phyloP scores from a whole-genome alignment of 2,329 filamentous ascomycete species.

The Monilinia laxa region DNA sequence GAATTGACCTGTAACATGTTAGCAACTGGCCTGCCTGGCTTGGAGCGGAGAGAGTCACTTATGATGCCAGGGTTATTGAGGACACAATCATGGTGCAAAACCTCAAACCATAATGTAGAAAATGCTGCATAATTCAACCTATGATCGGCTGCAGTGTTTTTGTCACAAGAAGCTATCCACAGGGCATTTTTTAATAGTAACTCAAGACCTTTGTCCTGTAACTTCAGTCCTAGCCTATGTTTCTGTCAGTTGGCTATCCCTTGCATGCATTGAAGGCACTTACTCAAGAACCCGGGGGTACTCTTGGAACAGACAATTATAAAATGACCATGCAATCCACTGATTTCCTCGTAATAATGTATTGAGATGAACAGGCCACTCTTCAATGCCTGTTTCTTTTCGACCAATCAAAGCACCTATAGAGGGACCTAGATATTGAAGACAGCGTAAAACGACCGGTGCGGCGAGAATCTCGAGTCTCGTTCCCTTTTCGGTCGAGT shows the following conservation, averaged over 20 bases:
- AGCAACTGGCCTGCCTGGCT: constrained; percentile 2
- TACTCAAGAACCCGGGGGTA: constrained; percentile 35
- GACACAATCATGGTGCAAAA: constrained; percentile 32
- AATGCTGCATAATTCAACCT: constrained; percentile 28
- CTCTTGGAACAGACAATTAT: constrained; percentile 35
- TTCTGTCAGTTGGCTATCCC: constrained; percentile 22
- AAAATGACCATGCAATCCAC: constrained; percentile 32
- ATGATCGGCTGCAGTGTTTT: neutral
- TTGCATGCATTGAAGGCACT: constrained; percentile 6
- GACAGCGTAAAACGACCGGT: constrained; percentile 26
- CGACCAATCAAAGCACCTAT: constrained; percentile 24
- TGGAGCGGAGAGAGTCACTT: constrained; percentile 25
- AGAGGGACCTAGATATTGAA: constrained; percentile 27
- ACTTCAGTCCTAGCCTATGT: constrained; percentile 29
- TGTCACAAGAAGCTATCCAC: constrained; percentile 34
- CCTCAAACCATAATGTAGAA: constrained; percentile 33
- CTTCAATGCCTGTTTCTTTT: neutral
- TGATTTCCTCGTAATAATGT: constrained; percentile 27
- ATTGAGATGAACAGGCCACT: constrained; percentile 23
- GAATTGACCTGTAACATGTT: constrained; percentile 32
- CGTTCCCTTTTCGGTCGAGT: constrained; percentile 25
- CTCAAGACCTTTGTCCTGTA: constrained; percentile 25
- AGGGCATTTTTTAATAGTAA: constrained; percentile 35
- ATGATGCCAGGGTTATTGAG: constrained; percentile 32
- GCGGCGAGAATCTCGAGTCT: constrained; percentile 25